Base-by-base conservation (phyloP, 2,329 filamentous ascomycete species). In the Diplodia intermedia region DNA sequence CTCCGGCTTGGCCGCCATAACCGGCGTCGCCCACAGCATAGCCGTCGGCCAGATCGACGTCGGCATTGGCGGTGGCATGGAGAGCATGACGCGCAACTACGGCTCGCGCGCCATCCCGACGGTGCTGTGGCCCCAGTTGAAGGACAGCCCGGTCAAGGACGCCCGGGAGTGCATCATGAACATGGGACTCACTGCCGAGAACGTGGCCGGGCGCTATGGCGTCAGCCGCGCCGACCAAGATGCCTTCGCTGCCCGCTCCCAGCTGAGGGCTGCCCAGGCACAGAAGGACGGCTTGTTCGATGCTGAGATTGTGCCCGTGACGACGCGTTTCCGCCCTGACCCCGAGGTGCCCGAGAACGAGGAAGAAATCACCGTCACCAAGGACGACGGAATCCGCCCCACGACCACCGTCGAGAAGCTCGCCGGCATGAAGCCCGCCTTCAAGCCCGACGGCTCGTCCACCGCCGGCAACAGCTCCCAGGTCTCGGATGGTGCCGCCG, bases 21-120 rank as follows among this genome's bases (percentile, higher is more conserved):
- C 92, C 1, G 82, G 84, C 15, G 84, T 97, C 3, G 91, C 91
- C 5, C 88, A 90, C 68, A 85, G 90, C 70, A 95, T 97, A 73
- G 86, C 88, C n/a, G 84, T 86, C 0, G 93, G 91, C 1, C 86
- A 87, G 72, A 90, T 94, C 63, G 86, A 89, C 70, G 84, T 85
- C 0, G 94, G 92, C 69, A 88, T 97, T 70, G 94, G 89, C 11
- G 94, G 91, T 1, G 94, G 94, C 36, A 97, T 96, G 91, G 94
- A 97, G 86, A 94, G 91, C 81, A 97, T 97, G 94, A 97, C 92
- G 71, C 83, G 90, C 71, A 97, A 97, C 81, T 97, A 97, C 80
- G 93, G 90, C 63, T 88, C 84, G 31, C 84, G 89, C 68, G 94
- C 94, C n/a, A 95, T 97, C 53, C 60, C 60, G n/a, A 89, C 89